Percentiles rank a stretch among this genome's conserved stretches.
These are phyloP conservation scores for Phaeomoniella chlamydospora DNA, from an alignment of 2,329 filamentous ascomycete genomes.

Conservation along the genomic window DNA sequence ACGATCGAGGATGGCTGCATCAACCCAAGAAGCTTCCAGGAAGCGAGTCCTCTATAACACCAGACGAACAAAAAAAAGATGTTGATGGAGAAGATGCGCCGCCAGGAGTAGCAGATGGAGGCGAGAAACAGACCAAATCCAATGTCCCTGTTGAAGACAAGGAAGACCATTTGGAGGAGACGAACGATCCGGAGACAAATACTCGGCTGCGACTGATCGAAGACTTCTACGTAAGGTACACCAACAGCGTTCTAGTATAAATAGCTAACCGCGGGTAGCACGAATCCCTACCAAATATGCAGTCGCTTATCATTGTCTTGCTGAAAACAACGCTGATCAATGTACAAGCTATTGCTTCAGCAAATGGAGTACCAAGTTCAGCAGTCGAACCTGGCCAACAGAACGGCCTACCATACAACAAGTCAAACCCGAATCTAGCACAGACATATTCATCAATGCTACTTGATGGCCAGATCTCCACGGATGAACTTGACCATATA, in stretches of 20 bases:
- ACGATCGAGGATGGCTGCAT: constrained; percentile 74
- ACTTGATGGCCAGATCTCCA: constrained; percentile 19
- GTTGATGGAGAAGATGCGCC: constrained; percentile 11
- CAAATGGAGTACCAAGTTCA: constrained; percentile 14
- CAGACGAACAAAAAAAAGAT: constrained; percentile 18
- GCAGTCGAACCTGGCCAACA: constrained; percentile 32
- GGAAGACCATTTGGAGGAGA: constrained; percentile 18
- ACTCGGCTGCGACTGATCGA: constrained; percentile 61
- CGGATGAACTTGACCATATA: constrained; percentile 69
- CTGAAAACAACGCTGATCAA: constrained; percentile 78
- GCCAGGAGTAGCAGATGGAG: neutral
- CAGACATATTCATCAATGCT: constrained; percentile 8
- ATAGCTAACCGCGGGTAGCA: constrained; percentile 31
- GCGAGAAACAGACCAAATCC: too few species aligned
- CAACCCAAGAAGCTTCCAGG: constrained; percentile 13
- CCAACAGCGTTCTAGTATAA: constrained; percentile 1
- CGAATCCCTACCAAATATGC: constrained; percentile 66
- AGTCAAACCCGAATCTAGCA: constrained; percentile 11
- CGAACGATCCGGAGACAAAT: constrained; percentile 41
- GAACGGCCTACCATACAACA: constrained; percentile 21
- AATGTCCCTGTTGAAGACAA: constrained; percentile 29
- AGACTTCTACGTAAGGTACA: constrained; percentile 61
- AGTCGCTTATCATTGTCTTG: constrained; percentile 85
- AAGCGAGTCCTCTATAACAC: constrained; percentile 6
- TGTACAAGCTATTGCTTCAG: constrained; percentile 65